These are phyloP conservation scores for Phyllosticta paracitricarpa DNA, from an alignment of 2,329 filamentous ascomycete species.

Conservation along the genomic window DNA sequence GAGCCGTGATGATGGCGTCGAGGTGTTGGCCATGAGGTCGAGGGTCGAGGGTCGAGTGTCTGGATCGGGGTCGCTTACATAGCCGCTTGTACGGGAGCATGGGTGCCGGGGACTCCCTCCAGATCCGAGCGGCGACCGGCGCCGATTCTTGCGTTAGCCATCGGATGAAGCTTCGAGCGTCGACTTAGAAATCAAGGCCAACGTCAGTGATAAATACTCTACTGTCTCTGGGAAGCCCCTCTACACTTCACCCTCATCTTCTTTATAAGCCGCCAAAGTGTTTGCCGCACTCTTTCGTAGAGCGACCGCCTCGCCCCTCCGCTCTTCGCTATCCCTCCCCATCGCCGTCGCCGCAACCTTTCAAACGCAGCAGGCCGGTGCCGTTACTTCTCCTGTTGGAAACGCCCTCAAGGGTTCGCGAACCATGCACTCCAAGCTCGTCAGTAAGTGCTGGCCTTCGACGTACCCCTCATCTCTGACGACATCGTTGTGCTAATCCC, in stretches of 20 bases:
- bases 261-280: slow-evolving; percentile 61
- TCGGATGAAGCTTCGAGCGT: slow-evolving; percentile 9
- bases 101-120: not conserved
- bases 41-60: not conserved
- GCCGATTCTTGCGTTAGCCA: slow-evolving; percentile 6
- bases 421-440: slow-evolving; percentile 87
- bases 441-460: slow-evolving; percentile 52
- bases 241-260: not conserved
- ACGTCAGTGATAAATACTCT: slow-evolving; percentile 7
- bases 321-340: slow-evolving; percentile 63
- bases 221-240: not conserved
- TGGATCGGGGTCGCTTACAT: not conserved
- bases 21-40: not conserved
- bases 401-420: slow-evolving; percentile 27
- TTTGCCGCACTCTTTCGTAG: slow-evolving; percentile 76
- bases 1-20: slow-evolving; percentile 17
- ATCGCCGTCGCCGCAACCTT: slow-evolving; percentile 62
- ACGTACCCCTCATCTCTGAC: not conserved
- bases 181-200: slow-evolving; percentile 10
- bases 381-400: slow-evolving; percentile 16
- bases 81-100: not conserved
- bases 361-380: slow-evolving; percentile 39
- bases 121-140: not conserved
- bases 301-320: slow-evolving; percentile 50
- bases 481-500: slow-evolving; percentile 17